These are phyloP conservation scores for Simplicillium aogashimaense DNA, from an alignment of 2,329 filamentous ascomycete genomes.

Conservation along the genomic window DNA sequence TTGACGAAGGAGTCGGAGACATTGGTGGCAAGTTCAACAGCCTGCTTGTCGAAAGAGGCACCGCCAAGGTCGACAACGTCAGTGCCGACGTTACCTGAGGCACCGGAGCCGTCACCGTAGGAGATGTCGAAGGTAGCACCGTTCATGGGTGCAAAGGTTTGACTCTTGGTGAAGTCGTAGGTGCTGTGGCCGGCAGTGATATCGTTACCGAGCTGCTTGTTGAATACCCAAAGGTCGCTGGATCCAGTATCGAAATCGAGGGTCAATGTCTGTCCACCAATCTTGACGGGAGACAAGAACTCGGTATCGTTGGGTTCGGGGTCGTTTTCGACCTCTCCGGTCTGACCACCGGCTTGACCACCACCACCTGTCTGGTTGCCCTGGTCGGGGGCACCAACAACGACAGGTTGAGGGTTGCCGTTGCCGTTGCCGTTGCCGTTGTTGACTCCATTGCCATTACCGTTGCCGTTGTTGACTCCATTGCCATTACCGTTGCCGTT, in stretches of 20 bases:
- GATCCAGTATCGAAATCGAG: conserved; percentile 71
- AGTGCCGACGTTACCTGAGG: conserved; percentile 54
- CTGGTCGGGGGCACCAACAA: neutral
- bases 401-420: neutral
- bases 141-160: conserved; percentile 18
- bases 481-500: neutral
- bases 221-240: conserved; percentile 67
- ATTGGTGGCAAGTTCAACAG: conserved; percentile 54
- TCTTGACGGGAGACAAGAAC: conserved; percentile 57
- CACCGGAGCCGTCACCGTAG: conserved; percentile 61
- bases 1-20: conserved; percentile 48
- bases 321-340: conserved; percentile 49
- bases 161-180: conserved; percentile 26
- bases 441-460: conserved; percentile 2
- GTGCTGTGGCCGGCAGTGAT: conserved; percentile 36
- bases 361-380: neutral
- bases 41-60: conserved; percentile 48
- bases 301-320: conserved; percentile 55
- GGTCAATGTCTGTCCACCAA: conserved; percentile 59
- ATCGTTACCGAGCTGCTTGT: conserved; percentile 39
- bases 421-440: neutral
- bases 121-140: conserved; percentile 50
- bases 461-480: conserved; percentile 5
- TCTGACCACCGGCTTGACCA: conserved; percentile 10
- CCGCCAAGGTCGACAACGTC: conserved; percentile 60